Evolutionary conservation across 768 basidiomycete species (phyloP), one percentile per base, ranked within the genome.

Genomic region (Trametes villosa): DNA sequence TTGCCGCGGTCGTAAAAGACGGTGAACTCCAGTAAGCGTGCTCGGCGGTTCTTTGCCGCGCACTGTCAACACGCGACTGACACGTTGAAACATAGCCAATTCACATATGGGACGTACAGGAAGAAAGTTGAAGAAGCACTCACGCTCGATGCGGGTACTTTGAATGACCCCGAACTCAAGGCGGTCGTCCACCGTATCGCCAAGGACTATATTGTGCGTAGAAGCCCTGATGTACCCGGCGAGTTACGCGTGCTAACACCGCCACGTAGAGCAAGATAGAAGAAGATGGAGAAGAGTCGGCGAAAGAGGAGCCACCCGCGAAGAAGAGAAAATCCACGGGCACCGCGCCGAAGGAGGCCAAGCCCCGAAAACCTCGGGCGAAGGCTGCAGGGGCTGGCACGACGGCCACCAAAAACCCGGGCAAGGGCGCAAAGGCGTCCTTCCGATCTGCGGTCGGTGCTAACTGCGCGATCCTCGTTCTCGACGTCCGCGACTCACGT

Each of bases 51-150:
- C 15, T 3, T n/a, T 27, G 15, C 12, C 40, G 17, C 6, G 13
- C 27, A 3, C 31, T 29, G 9, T 4, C 20, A 3, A n/a, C 31
- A 13, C 22, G 34, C 20, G 27, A 45, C 49, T 44, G 0, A 26
- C 40, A 27, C 15, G 20, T 1, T n/a, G 24, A 33, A n/a, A 13
- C n/a, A 46, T 62, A 85, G 83, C 36, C 53, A 68, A 8, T 65
- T 81, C 24, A 87, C 86, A 2, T 77, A 77, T 17, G 81, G 82
- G 24, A 74, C 79, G 13, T 76, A 88, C 26, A 81, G 87, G 13
- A 70, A 74, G 56, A 67, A 76, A n/a, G 53, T 88, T 1, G 87
- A 87, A 71, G 65, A 73, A 26, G 64, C 75, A 24, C 75, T 86
- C 44, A 58, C 65, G 4, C 69, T 89, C n/a, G 75, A 77, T 9